Percentiles rank a stretch among this genome's conserved stretches.
Evolutionary conservation across 2,329 filamentous ascomycete genomes (phyloP).

Genomic region (Chalaropsis ovoidea): DNA sequence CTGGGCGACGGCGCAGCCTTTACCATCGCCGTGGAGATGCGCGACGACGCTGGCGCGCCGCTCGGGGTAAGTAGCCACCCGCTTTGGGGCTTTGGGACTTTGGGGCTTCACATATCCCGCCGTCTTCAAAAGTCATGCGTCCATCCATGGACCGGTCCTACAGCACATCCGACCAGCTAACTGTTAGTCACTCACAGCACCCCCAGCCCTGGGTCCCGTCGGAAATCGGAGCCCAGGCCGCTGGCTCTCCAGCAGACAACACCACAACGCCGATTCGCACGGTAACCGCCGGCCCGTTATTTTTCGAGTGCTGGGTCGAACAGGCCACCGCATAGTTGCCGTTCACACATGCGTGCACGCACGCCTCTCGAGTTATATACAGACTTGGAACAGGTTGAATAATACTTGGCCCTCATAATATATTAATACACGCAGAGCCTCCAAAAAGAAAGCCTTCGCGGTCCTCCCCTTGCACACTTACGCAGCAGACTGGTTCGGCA

Average conservation of each 20-base stretch:
- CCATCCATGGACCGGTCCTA: neutral
- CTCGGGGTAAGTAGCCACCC: slow-evolving; percentile 41
- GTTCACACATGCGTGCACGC: neutral
- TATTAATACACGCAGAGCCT: slow-evolving; percentile 22
- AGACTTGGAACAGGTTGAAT: slow-evolving; percentile 2
- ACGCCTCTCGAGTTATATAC: slow-evolving; percentile 29
- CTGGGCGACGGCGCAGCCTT: slow-evolving; percentile 60
- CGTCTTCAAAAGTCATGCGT: neutral
- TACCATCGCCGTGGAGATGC: slow-evolving; percentile 64
- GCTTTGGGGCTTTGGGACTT: neutral
- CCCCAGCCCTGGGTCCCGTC: slow-evolving; percentile 53
- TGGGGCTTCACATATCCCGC: neutral
- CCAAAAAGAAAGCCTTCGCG: neutral
- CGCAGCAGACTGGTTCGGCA: slow-evolving; percentile 11
- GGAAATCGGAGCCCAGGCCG: slow-evolving; percentile 37
- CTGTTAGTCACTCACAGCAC: slow-evolving; percentile 35
- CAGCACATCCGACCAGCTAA: neutral
- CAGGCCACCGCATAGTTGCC: slow-evolving; percentile 36
- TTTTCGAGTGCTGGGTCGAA: slow-evolving; percentile 59
- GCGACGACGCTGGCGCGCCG: slow-evolving; percentile 48
- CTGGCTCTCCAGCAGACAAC: slow-evolving; percentile 3
- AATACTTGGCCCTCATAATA: slow-evolving; percentile 22
- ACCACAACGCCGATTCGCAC: slow-evolving; percentile 38
- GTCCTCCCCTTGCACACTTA: neutral
- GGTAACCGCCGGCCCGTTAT: slow-evolving; percentile 48